Conservation (phyloP, 2,329 filamentous ascomycete genomes). For the Hymenoscyphus repandus region DNA sequence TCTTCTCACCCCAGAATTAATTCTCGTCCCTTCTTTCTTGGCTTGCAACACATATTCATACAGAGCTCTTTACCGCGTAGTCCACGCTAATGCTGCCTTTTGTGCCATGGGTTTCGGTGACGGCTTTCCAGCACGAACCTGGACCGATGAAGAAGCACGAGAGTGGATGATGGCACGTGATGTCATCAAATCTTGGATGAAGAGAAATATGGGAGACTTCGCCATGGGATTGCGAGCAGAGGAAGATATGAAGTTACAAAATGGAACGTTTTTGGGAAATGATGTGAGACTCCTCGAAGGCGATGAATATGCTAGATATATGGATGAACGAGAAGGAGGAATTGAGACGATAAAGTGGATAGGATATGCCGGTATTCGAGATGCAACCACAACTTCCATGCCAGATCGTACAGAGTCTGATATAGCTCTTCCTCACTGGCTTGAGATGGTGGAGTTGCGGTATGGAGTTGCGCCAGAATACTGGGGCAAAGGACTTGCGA, state of each 20-base stretch:
- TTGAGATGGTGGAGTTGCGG: conserved; percentile 27
- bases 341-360: background rate
- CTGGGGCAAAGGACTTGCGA: conserved; percentile 26
- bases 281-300: background rate
- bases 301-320: background rate
- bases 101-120: conserved; percentile 1
- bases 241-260: background rate
- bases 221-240: background rate
- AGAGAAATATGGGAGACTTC: conserved; percentile 2
- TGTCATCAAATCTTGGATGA: conserved; percentile 5
- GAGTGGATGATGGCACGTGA: conserved; percentile 28
- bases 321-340: background rate
- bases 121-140: background rate
- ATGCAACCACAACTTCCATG: conserved; percentile 25
- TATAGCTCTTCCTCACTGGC: background rate
- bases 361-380: conserved; percentile 3
- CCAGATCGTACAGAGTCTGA: conserved; percentile 24
- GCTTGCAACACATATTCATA: background rate
- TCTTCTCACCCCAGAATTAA: background rate
- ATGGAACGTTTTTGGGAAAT: background rate
- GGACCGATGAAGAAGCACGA: conserved; percentile 30
- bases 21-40: background rate
- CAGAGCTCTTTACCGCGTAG: background rate
- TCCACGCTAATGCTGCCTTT: background rate
- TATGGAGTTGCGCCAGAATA: conserved; percentile 22